Conservation (phyloP, 495 filamentous ascomycete genomes). For the Viridothelium virens region DNA sequence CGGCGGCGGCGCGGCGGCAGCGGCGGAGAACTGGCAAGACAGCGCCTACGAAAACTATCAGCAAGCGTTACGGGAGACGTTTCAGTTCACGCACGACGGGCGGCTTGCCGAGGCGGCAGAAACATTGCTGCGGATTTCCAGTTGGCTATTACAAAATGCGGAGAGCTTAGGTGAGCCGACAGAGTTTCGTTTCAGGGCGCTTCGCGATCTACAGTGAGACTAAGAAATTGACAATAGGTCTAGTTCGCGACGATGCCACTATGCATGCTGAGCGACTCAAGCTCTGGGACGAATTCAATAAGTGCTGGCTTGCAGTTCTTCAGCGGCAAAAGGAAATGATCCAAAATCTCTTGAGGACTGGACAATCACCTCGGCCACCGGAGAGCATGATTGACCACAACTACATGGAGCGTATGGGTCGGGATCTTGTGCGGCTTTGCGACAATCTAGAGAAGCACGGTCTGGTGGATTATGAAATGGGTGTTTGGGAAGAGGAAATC, state of each 20-base stretch:
- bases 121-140: constrained; percentile 68
- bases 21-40: constrained; percentile 36
- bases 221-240: constrained; percentile 41
- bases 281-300: constrained; percentile 92
- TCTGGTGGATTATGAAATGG: constrained; percentile 93
- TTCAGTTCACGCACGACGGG: constrained; percentile 67
- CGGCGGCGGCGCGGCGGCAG: background rate
- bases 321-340: constrained; percentile 80
- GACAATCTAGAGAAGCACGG: constrained; percentile 82
- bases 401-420: constrained; percentile 68
- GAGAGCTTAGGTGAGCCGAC: constrained; percentile 72
- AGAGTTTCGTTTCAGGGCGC: constrained; percentile 35
- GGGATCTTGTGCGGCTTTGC: constrained; percentile 70
- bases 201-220: background rate
- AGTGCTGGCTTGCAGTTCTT: constrained; percentile 81
- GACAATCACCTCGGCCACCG: constrained; percentile 50
- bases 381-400: constrained; percentile 61
- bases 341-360: constrained; percentile 49
- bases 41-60: constrained; percentile 72
- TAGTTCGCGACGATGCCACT: constrained; percentile 66
- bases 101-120: constrained; percentile 62
- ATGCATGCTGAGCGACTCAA: constrained; percentile 63
- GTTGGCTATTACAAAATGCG: constrained; percentile 77
- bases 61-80: constrained; percentile 60
- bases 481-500: constrained; percentile 92